Percentiles rank a stretch among this genome's conserved stretches.
Evolutionary conservation across 306 rosid species (phyloP).

Genomic region (Purshia tridentata): DNA sequence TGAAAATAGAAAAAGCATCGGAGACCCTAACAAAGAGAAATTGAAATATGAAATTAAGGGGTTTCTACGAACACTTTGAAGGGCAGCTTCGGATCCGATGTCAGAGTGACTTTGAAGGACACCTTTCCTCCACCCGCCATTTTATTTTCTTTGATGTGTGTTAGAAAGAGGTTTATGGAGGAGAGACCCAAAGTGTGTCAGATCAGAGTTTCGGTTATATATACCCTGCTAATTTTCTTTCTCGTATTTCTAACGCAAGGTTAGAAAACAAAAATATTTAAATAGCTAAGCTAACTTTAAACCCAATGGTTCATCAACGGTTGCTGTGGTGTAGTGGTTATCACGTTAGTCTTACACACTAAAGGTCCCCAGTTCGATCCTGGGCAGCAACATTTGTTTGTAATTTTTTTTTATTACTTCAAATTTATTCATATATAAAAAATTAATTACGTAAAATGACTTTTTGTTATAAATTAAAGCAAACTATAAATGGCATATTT

Average conservation of each 20-base stretch:
- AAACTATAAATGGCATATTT: too few relatives aligned
- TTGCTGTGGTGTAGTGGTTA: constrained; percentile 98
- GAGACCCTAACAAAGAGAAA: background rate
- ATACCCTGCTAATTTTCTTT: background rate
- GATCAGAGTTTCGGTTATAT: background rate
- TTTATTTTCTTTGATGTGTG: background rate
- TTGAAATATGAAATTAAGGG: background rate
- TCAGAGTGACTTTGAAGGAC: constrained; percentile 95
- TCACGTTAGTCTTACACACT: constrained; percentile 97
- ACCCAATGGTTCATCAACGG: constrained; percentile 23
- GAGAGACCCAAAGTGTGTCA: too few relatives aligned
- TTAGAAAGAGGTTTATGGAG: background rate
- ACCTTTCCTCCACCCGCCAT: constrained; percentile 98
- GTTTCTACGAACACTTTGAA: constrained; percentile 71
- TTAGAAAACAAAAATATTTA: too few relatives aligned
- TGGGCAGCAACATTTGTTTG: constrained; percentile 63
- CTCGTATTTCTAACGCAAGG: background rate
- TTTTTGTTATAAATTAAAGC: too few relatives aligned
- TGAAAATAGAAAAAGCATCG: background rate
- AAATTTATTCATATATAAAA: too few relatives aligned
- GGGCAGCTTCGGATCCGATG: constrained; percentile 98
- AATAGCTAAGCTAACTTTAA: too few relatives aligned
- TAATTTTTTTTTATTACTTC: too few relatives aligned
- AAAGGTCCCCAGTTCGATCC: constrained; percentile 95
- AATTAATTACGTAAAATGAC: too few relatives aligned